These are phyloP conservation scores for Mrakia hoshinonis DNA, from an alignment of 768 basidiomycete species.

Conservation along the genomic window DNA sequence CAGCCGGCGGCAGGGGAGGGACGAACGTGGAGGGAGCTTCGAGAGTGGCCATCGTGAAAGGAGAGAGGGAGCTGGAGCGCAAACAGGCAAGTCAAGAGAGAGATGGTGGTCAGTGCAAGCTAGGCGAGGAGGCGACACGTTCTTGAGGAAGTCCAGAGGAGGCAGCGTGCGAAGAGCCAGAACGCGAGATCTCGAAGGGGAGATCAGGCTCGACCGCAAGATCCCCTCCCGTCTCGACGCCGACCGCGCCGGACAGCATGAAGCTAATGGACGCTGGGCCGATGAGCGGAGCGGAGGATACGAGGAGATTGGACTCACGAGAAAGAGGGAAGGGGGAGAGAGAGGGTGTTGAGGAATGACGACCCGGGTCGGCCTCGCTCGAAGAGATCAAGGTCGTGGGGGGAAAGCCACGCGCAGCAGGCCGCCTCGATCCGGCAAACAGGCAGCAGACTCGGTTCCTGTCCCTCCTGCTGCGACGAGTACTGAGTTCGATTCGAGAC, in stretches of 20 bases:
- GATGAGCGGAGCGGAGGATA: too few relatives aligned
- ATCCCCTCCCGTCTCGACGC: not conserved
- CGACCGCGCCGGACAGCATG: not conserved
- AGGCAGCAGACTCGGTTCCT: not conserved
- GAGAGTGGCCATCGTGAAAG: not conserved
- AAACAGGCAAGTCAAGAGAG: not conserved
- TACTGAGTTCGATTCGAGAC: not conserved
- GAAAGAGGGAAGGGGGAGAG: not conserved
- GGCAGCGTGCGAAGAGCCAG: not conserved
- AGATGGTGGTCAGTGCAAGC: too few relatives aligned
- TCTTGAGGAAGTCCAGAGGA: not conserved
- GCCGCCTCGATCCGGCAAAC: not conserved
- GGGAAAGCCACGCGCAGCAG: too few relatives aligned
- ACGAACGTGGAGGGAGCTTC: conserved; percentile 13
- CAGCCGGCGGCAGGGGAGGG: not conserved
- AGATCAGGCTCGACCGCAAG: not conserved
- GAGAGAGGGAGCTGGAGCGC: not conserved
- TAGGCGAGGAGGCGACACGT: too few relatives aligned
- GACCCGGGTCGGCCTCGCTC: too few relatives aligned
- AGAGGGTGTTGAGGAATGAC: not conserved
- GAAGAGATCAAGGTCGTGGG: too few relatives aligned
- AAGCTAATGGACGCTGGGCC: too few relatives aligned
- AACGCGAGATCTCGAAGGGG: not conserved
- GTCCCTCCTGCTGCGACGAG: not conserved
- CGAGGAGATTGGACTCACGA: not conserved